phyloP scores from a whole-genome alignment of 2,329 filamentous ascomycete species.

The Trichophyton schoenleinii region DNA sequence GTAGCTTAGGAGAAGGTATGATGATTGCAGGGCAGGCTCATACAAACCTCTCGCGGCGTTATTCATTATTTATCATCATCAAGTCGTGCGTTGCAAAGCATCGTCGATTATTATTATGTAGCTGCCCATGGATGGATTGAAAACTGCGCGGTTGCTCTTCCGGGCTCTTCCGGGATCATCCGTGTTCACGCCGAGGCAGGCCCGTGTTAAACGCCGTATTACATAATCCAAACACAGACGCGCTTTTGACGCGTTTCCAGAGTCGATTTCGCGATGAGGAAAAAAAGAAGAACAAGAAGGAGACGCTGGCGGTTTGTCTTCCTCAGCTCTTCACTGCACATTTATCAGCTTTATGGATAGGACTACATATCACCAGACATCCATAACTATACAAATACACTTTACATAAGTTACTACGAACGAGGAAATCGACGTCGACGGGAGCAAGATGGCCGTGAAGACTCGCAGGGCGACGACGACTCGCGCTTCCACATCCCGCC shows the following conservation, averaged over 20 bases:
- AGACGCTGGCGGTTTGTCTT: neutral
- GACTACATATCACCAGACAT: neutral
- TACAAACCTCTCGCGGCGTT: too few relatives aligned
- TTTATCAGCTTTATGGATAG: neutral
- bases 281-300: neutral
- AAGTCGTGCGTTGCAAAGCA: too few relatives aligned
- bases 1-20: too few relatives aligned
- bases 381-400: neutral
- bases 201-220: neutral
- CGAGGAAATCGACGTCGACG: neutral
- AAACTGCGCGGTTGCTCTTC: too few relatives aligned
- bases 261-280: neutral
- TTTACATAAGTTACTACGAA: neutral
- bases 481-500: conserved; percentile 16
- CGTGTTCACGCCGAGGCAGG: too few relatives aligned
- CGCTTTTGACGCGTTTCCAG: neutral
- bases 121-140: too few relatives aligned
- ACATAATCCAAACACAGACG: neutral
- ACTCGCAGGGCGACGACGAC: conserved; percentile 1
- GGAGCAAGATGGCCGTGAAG: conserved; percentile 6
- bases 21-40: too few relatives aligned
- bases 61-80: too few relatives aligned
- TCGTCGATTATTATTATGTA: too few relatives aligned
- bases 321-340: neutral
- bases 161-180: too few relatives aligned